Percentiles rank a stretch among this genome's conserved stretches.
These are phyloP conservation scores for Suillus tomentosus DNA, from an alignment of 768 basidiomycete species.

Conservation along the genomic window DNA sequence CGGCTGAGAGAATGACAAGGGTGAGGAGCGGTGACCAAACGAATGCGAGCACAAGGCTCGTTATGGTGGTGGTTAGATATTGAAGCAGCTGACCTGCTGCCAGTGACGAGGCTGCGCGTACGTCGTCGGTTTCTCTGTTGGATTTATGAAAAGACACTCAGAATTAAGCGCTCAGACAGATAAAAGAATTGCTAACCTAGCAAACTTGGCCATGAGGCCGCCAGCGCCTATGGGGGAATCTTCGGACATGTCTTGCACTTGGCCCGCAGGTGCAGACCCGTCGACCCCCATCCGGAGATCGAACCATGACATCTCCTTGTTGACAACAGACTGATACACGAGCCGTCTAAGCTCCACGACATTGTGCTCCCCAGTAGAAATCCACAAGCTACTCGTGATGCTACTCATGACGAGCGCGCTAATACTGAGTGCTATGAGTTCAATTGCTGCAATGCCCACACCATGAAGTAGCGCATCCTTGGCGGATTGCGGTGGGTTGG, in stretches of 20 bases:
- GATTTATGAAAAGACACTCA: constrained; percentile 7
- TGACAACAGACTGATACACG: constrained; percentile 69
- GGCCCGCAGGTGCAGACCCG: constrained; percentile 33
- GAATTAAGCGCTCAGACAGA: background rate
- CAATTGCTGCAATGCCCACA: constrained; percentile 61
- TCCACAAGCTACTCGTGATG: constrained; percentile 80
- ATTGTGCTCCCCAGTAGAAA: constrained; percentile 83
- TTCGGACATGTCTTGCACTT: constrained; percentile 36
- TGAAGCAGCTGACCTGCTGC: constrained; percentile 79
- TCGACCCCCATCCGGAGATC: constrained; percentile 74
- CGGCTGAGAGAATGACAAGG: constrained; percentile 87
- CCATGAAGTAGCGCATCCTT: constrained; percentile 56
- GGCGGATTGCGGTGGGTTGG: constrained; percentile 38
- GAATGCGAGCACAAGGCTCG: constrained; percentile 84
- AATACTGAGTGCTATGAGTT: constrained; percentile 66
- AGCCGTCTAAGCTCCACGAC: constrained; percentile 63
- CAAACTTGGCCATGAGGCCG: constrained; percentile 92
- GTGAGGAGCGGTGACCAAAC: constrained; percentile 79
- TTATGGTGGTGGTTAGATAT: constrained; percentile 75
- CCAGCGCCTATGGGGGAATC: constrained; percentile 72
- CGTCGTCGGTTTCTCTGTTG: constrained; percentile 90
- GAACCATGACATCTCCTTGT: constrained; percentile 88
- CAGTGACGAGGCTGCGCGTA: constrained; percentile 81
- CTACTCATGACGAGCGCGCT: constrained; percentile 74
- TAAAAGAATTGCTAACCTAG: constrained; percentile 50